Conservation (phyloP, 257 asterid genomes). For the Solanum verrucosum region DNA sequence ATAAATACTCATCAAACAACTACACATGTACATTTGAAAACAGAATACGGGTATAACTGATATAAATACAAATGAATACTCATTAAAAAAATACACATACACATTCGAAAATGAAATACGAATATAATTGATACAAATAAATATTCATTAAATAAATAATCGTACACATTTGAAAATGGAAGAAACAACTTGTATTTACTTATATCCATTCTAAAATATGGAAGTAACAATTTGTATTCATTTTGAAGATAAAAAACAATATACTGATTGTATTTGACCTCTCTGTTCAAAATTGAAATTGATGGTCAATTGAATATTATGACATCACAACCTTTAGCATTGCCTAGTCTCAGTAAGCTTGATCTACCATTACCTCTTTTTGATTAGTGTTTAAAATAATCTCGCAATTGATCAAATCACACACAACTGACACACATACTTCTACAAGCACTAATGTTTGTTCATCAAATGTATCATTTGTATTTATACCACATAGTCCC, state of each 20-base stretch:
- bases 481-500: not conserved
- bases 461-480: not conserved
- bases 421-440: not conserved
- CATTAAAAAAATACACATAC: not conserved
- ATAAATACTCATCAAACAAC: not conserved
- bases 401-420: not conserved
- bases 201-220: not conserved
- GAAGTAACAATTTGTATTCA: not conserved
- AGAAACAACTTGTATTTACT: not conserved
- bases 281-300: too few relatives aligned
- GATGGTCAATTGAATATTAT: not conserved
- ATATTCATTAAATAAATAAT: not conserved
- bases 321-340: not conserved
- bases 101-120: too few relatives aligned
- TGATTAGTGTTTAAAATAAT: not conserved
- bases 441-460: not conserved
- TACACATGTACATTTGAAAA: too few relatives aligned
- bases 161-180: not conserved
- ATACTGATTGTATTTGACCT: too few relatives aligned
- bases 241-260: too few relatives aligned
- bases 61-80: not conserved
- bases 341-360: not conserved
- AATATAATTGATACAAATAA: too few relatives aligned
- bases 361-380: not conserved
- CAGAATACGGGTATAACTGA: too few relatives aligned